Conservation (phyloP, 2,329 filamentous ascomycete genomes). For the Stachybotrys chlorohalonatus region DNA sequence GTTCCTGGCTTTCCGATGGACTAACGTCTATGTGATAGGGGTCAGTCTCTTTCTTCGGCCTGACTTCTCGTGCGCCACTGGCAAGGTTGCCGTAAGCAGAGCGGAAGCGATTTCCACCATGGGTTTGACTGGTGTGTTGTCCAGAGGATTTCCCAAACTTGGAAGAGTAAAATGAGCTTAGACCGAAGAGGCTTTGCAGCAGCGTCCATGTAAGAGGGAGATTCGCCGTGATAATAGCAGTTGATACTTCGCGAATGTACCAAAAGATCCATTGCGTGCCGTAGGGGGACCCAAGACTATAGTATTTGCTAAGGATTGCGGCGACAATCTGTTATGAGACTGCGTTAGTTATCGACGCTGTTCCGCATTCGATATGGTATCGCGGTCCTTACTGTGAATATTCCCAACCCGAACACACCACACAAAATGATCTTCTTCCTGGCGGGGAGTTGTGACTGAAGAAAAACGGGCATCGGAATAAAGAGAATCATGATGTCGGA, state of each 20-base stretch:
- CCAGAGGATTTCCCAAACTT: slow-evolving; percentile 15
- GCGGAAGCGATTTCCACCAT: slow-evolving; percentile 8
- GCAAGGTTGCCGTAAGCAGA: slow-evolving; percentile 14
- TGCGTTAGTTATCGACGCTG: not conserved
- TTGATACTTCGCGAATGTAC: slow-evolving; percentile 37
- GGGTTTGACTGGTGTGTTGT: slow-evolving; percentile 12
- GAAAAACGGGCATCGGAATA: slow-evolving; percentile 43
- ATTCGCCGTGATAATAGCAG: slow-evolving; percentile 33
- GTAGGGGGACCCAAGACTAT: slow-evolving; percentile 30
- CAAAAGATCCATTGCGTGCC: slow-evolving; percentile 30
- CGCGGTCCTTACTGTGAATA: slow-evolving; percentile 28
- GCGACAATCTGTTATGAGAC: slow-evolving; percentile 10
- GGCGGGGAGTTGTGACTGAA: slow-evolving; percentile 35
- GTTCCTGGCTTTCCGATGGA: slow-evolving; percentile 24
- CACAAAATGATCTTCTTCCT: slow-evolving; percentile 44
- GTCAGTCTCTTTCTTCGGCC: slow-evolving; percentile 1
- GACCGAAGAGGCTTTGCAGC: slow-evolving; percentile 25
- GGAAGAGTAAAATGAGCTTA: slow-evolving; percentile 15
- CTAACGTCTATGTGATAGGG: slow-evolving; percentile 10
- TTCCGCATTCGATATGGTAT: not conserved
- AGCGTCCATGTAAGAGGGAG: slow-evolving; percentile 34
- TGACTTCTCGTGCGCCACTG: slow-evolving; percentile 8
- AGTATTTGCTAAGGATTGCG: slow-evolving; percentile 26
- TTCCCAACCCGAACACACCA: slow-evolving; percentile 31
- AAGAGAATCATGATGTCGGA: slow-evolving; percentile 49